Evolutionary conservation across 768 basidiomycete genomes (phyloP).

Genomic region (Rhodocollybia butyracea): DNA sequence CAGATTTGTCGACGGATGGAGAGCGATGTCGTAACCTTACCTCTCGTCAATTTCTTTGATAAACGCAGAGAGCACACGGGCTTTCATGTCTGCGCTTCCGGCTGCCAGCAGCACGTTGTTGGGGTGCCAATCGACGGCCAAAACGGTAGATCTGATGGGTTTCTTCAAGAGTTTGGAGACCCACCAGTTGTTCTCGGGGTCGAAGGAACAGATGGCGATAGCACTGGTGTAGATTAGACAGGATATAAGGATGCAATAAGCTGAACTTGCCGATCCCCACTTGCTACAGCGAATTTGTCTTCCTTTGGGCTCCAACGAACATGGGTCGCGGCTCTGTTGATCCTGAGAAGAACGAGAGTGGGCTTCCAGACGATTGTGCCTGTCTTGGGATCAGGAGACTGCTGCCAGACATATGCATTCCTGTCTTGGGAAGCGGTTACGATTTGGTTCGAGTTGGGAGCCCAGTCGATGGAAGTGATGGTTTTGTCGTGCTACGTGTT

Average conservation of each 20-base stretch:
- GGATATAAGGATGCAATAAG: background rate
- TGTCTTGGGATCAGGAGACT: conserved; percentile 67
- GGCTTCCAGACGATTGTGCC: conserved; percentile 87
- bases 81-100: conserved; percentile 97
- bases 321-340: conserved; percentile 94
- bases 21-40: conserved; percentile 36
- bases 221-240: conserved; percentile 46
- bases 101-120: conserved; percentile 97
- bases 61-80: conserved; percentile 95
- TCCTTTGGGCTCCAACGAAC: conserved; percentile 97
- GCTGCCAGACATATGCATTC: conserved; percentile 98
- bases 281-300: conserved; percentile 98
- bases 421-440: conserved; percentile 99
- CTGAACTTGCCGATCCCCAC: conserved; percentile 78
- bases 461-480: conserved; percentile 99
- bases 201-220: conserved; percentile 95
- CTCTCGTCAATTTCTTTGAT: conserved; percentile 97
- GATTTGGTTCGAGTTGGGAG: conserved; percentile 92
- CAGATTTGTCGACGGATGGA: background rate
- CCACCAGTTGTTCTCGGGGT: conserved; percentile 99
- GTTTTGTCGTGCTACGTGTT: conserved; percentile 86
- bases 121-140: conserved; percentile 96
- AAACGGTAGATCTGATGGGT: conserved; percentile 91
- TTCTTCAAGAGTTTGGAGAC: conserved; percentile 96
- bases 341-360: conserved; percentile 89